Conservation (phyloP, 805 yeast species). For the Yarrowia sp. region DNA sequence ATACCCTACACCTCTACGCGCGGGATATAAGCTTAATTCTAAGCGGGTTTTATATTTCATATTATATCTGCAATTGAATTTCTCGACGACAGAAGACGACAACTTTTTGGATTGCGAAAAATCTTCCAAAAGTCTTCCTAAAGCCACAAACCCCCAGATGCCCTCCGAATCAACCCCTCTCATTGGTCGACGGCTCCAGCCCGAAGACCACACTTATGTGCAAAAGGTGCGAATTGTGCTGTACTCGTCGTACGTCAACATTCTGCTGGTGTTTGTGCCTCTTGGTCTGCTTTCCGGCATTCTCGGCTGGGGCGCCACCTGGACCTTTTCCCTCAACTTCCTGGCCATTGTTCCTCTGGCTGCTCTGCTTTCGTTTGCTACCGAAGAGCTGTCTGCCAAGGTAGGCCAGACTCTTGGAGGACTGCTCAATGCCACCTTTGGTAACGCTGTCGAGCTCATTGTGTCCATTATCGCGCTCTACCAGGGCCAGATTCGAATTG, state of each 20-base stretch:
- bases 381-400: slow-evolving; percentile 84
- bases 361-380: slow-evolving; percentile 81
- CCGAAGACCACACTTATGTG: neutral
- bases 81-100: neutral
- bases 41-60: neutral
- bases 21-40: slow-evolving; percentile 6
- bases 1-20: neutral
- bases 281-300: slow-evolving; percentile 74
- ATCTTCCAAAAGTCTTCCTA: no score
- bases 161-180: slow-evolving; percentile 22
- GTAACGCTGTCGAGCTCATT: slow-evolving; percentile 95
- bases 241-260: slow-evolving; percentile 63
- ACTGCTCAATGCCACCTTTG: slow-evolving; percentile 91
- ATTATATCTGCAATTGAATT: neutral
- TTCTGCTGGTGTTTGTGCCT: slow-evolving; percentile 80
- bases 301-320: slow-evolving; percentile 51
- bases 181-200: slow-evolving; percentile 20
- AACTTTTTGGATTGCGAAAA: no score
- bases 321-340: slow-evolving; percentile 71
- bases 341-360: slow-evolving; percentile 91
- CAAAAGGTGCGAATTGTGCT: slow-evolving; percentile 31
- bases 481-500: slow-evolving; percentile 86
- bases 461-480: slow-evolving; percentile 86
- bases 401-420: slow-evolving; percentile 95
- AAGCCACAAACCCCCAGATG: neutral